A percentile compares a stretch with the other conserved stretches of the same genome.
phyloP scores from a whole-genome alignment of 106 monocot genomes.

The Dendrobium nobile region DNA sequence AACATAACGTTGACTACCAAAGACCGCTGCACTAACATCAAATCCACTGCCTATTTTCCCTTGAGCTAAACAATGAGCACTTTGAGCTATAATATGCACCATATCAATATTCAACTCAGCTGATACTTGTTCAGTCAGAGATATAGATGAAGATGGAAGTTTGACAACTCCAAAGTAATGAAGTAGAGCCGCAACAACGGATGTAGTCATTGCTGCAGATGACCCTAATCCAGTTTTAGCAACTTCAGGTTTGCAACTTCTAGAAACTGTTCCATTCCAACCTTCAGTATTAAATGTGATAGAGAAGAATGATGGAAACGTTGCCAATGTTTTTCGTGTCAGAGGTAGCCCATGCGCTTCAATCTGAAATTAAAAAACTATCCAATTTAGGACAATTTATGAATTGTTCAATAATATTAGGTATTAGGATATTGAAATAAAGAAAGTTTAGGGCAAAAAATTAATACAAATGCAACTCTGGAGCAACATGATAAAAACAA shows the following conservation, averaged over 20 bases:
- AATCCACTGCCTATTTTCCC: conserved; percentile 98
- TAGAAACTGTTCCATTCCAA: conserved; percentile 28
- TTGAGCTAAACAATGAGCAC: conserved; percentile 98
- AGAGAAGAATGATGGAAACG: conserved; percentile 70
- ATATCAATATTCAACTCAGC: conserved; percentile 52
- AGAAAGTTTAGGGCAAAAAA: not conserved
- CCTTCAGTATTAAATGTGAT: conserved; percentile 64
- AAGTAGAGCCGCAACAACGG: conserved; percentile 82
- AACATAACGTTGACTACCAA: conserved; percentile 89
- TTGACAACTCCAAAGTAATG: conserved; percentile 82
- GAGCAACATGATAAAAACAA: not conserved
- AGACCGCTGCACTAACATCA: conserved; percentile 98
- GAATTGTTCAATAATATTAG: not conserved
- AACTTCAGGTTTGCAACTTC: conserved; percentile 84
- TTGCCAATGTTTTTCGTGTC: conserved; percentile 50
- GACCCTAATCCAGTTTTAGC: conserved; percentile 98
- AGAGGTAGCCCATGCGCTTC: conserved; percentile 60
- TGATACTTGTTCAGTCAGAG: conserved; percentile 10
- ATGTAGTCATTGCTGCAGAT: conserved; percentile 98
- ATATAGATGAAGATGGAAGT: conserved; percentile 31
- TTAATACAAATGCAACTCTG: not conserved
- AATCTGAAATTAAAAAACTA: conserved; percentile 42
- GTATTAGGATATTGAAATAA: not conserved
- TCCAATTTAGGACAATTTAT: not conserved
- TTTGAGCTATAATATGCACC: conserved; percentile 86